These are phyloP conservation scores for Forsythia suspensa DNA, from an alignment of 257 asterid species.

Conservation along the genomic window DNA sequence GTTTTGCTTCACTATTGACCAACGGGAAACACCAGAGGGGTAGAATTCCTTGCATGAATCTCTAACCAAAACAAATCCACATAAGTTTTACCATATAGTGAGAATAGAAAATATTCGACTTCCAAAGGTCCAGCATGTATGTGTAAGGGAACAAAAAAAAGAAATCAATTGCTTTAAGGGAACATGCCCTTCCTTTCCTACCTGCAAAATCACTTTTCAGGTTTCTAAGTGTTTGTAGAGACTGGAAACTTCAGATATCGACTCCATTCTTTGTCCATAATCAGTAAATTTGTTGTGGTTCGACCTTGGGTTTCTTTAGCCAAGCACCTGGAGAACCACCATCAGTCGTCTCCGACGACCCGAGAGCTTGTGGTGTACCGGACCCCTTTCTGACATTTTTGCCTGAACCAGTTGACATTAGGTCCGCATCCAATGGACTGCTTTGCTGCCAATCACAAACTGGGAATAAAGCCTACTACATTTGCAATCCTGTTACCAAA, in stretches of 20 bases:
- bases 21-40: too few relatives aligned
- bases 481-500: slow-evolving; percentile 50
- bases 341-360: slow-evolving; percentile 27
- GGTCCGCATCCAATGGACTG: slow-evolving; percentile 55
- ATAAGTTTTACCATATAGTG: too few relatives aligned
- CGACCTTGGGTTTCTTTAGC: slow-evolving; percentile 37
- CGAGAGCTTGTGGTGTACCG: slow-evolving; percentile 47
- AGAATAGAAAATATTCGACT: too few relatives aligned
- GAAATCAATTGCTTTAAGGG: slow-evolving; percentile 20
- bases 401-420: slow-evolving; percentile 49
- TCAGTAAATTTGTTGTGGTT: slow-evolving; percentile 34
- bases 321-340: slow-evolving; percentile 39
- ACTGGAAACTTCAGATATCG: slow-evolving; percentile 54
- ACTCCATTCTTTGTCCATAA: slow-evolving; percentile 53
- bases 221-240: slow-evolving; percentile 47
- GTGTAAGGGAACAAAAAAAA: too few relatives aligned
- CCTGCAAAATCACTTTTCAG: slow-evolving; percentile 58
- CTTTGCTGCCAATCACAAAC: slow-evolving; percentile 45
- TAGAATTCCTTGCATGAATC: too few relatives aligned
- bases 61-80: too few relatives aligned
- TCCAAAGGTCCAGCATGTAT: too few relatives aligned
- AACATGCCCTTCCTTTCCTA: slow-evolving; percentile 44
- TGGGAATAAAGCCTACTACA: slow-evolving; percentile 37
- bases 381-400: slow-evolving; percentile 43
- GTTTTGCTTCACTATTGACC: too few relatives aligned